Evolutionary conservation across 2,329 filamentous ascomycete species (phyloP), one percentile per base, ranked within the genome.

Genomic region (Tothia fuscella): DNA sequence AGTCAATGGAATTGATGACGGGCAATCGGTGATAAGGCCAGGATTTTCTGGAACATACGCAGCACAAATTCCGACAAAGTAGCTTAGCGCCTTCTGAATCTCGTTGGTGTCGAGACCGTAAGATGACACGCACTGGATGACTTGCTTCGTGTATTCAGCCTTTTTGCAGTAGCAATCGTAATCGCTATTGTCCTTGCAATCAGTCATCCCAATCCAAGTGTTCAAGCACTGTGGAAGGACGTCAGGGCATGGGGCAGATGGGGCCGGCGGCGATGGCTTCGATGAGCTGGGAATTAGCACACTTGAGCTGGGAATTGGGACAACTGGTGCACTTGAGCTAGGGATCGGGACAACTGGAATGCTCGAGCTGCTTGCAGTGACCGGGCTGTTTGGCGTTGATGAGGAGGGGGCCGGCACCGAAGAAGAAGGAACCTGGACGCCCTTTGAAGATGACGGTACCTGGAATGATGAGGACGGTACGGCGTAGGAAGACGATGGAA

Each of bases 1-100:
- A 4, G 44, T 39, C 14, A 41, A 22, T 34, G 42, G 29, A 52
- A 76, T 75, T 58, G 76, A 66, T 29, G 70, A 68, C 19, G 82
- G 76, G 51, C 85, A 77, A 48, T 74, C 78, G 38, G 82, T 93
- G 56, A 85, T 75, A 54, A 96, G 83, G 49, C 72, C 83, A n/a
- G 88, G 86, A 74, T 95, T 94, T 57, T 73, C 53, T 13, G 72
- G 68, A 26, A 85, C 72, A 62, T 80, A 80, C 41, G 72, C 65
- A 44, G 82, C 86, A 67, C 89, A 96, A 64, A 96, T 84, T 59
- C 88, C 88, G 62, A 88, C 80, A 70, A 95, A 81, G 76, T 84
- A 94, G 53, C 74, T 73, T 46, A 91, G 72, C 46, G 86, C 84
- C 52, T 77, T 65, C 42, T 76, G 69, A 51, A 89, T 71, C 56